phyloP scores from a whole-genome alignment of 345 rosid species.

The Dipteronia sinensis region DNA sequence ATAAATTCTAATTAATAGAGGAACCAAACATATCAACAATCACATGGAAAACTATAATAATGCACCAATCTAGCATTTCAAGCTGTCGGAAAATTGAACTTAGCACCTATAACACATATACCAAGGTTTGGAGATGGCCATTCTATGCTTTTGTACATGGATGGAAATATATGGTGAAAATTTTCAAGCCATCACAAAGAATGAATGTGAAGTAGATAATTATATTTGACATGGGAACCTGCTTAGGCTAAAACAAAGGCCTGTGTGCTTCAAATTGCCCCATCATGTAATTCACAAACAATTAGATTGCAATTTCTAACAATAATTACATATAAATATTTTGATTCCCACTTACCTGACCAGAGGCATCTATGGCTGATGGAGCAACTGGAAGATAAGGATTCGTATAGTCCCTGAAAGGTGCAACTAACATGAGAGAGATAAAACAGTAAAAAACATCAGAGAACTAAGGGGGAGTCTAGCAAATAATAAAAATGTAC shows the following conservation, averaged over 20 bases:
- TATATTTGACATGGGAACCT: background rate
- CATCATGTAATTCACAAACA: background rate
- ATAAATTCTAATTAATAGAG: background rate
- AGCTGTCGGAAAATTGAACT: background rate
- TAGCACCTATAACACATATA: background rate
- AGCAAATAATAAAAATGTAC: background rate
- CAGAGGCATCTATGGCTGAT: constrained; percentile 90
- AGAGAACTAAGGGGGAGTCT: background rate
- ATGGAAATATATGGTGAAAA: background rate
- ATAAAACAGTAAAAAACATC: constrained; percentile 6
- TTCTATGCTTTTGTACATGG: background rate
- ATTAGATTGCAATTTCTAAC: background rate
- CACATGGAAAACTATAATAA: background rate
- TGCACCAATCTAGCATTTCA: constrained; percentile 10
- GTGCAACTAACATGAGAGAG: constrained; percentile 9
- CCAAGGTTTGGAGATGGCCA: background rate
- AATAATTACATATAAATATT: background rate
- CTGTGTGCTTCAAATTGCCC: background rate
- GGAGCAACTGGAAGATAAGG: constrained; percentile 96
- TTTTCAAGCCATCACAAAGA: background rate
- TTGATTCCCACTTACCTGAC: constrained; percentile 52
- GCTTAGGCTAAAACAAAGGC: background rate
- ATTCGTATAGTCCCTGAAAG: constrained; percentile 91
- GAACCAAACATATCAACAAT: background rate
- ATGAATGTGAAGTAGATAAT: background rate